Evolutionary conservation across 352 stramenopile genomes (phyloP).

Genomic region (Phytopythium cucurbitacearum): DNA sequence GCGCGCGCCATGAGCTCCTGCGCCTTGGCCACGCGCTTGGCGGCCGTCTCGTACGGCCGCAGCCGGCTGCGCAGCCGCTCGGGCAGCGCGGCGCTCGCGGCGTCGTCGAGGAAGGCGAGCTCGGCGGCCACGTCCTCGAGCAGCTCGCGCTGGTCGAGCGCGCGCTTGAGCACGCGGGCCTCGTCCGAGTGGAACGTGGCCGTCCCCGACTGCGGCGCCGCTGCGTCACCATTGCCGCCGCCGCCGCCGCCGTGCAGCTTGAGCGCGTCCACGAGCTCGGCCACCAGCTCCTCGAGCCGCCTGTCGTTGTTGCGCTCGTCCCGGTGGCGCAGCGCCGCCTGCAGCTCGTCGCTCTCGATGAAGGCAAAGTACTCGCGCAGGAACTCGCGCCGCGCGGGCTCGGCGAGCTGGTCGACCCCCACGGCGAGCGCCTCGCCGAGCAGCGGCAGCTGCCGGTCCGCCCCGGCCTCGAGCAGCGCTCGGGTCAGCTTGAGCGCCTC

Average conservation of each 20-base stretch:
- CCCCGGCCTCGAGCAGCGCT: slow-evolving; percentile 32
- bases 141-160: slow-evolving; percentile 54
- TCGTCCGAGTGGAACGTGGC: slow-evolving; percentile 52
- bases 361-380: slow-evolving; percentile 60
- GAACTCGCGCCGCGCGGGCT: slow-evolving; percentile 37
- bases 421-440: slow-evolving; percentile 35
- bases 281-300: slow-evolving; percentile 37
- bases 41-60: slow-evolving; percentile 28
- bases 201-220: neutral
- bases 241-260: slow-evolving; percentile 6
- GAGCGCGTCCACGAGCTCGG: slow-evolving; percentile 42
- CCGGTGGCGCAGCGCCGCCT: slow-evolving; percentile 37
- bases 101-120: slow-evolving; percentile 30
- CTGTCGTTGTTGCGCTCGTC: slow-evolving; percentile 64
- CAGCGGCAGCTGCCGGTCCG: slow-evolving; percentile 27
- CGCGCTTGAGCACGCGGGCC: slow-evolving; percentile 36
- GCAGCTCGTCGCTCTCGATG: slow-evolving; percentile 39
- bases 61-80: slow-evolving; percentile 22
- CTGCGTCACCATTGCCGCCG: no score
- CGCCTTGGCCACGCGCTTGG: slow-evolving; percentile 43
- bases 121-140: slow-evolving; percentile 53
- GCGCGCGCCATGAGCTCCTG: slow-evolving; percentile 30
- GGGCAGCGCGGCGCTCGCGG: slow-evolving; percentile 13
- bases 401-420: slow-evolving; percentile 37
- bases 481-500: slow-evolving; percentile 38